Base-by-base conservation (phyloP, 805 yeast species). In the Wickerhamomyces xylosicus region DNA sequence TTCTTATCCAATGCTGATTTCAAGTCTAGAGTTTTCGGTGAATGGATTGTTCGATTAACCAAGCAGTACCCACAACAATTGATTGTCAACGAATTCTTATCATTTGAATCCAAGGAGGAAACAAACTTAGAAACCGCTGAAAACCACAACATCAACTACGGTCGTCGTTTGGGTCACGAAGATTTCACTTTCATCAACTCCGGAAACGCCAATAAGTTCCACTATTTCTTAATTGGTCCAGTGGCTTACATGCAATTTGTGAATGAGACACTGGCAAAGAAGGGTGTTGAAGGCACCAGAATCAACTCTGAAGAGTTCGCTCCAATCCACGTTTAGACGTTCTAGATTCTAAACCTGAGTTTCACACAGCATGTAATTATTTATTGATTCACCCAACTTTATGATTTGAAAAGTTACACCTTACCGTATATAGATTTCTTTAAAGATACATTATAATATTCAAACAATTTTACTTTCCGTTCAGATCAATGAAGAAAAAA, bases 251-350 rank as follows among this genome's bases (percentile, higher is more conserved):
- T 47, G 50, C 42, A 43, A 7, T 3, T 39, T 2, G 34, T 50
- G 1, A 37, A 35, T 2, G 31, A 16, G 5, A 15, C 19, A 3
- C 33, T 50, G 29, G 15, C 34, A 2, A 13, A 9, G 3, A 35
- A 41, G 9, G 47, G 46, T 11, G 45, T 46, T 16, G 44, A 41
- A 18, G 29, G 34, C 3, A 17, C 37, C 6, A 38, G 33, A 14
- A 34, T 52, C 27, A 50, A 50, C 46, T 33, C 43, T 20, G 57
- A 53, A 33, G 49, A 49, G 35, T 53, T 41, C 33, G 57, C 51
- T 14, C 56, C 56, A 10, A 40, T 45, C 3, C 38, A 39, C 8
- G 52, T 47, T n/a, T n/a, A n/a, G n/a, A n/a, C n/a, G n/a, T n/a
- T n/a, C n/a, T n/a, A n/a, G n/a, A n/a, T n/a, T n/a, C 6, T 47